These are phyloP conservation scores for Trypanosomatidae sp. DNA, from an alignment of 208 protist genomes.

Conservation along the genomic window DNA sequence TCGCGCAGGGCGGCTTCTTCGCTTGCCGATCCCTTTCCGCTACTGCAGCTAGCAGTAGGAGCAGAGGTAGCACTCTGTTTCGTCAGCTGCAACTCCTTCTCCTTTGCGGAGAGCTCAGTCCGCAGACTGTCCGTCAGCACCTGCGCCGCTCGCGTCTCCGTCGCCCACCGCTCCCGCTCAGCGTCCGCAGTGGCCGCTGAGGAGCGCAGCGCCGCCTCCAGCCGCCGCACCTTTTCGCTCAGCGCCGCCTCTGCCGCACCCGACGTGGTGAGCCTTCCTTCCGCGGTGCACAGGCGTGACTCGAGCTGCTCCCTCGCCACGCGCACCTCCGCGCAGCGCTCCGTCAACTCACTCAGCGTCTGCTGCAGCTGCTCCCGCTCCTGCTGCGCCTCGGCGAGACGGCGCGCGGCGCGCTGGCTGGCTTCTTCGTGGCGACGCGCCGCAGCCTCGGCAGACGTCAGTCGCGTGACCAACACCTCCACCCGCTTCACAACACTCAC, in stretches of 20 bases:
- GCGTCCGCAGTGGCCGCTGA: slow-evolving; percentile 11
- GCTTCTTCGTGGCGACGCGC: slow-evolving; percentile 10
- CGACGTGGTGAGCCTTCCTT: slow-evolving; percentile 3
- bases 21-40: no score
- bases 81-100: slow-evolving; percentile 14
- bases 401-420: slow-evolving; percentile 1
- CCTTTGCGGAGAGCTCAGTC: slow-evolving; percentile 5
- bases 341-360: slow-evolving; percentile 23
- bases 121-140: background rate
- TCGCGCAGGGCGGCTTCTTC: slow-evolving; percentile 26
- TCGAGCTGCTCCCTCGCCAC: slow-evolving; percentile 26
- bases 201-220: slow-evolving; percentile 21
- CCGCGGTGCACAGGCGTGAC: background rate
- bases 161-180: slow-evolving; percentile 3
- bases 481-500: slow-evolving; percentile 7
- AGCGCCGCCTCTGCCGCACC: slow-evolving; percentile 7
- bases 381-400: slow-evolving; percentile 14
- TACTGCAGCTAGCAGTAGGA: background rate
- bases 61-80: slow-evolving; percentile 3
- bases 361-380: slow-evolving; percentile 28
- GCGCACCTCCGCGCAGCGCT: slow-evolving; percentile 18
- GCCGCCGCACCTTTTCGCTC: slow-evolving; percentile 4
- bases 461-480: slow-evolving; percentile 9
- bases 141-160: slow-evolving; percentile 7
- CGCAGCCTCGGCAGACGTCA: slow-evolving; percentile 12